A percentile compares a stretch with the other conserved stretches of the same genome.
Evolutionary conservation across 202 grass and related monocot species (phyloP).

Genomic region (Saccharum hybrid): DNA sequence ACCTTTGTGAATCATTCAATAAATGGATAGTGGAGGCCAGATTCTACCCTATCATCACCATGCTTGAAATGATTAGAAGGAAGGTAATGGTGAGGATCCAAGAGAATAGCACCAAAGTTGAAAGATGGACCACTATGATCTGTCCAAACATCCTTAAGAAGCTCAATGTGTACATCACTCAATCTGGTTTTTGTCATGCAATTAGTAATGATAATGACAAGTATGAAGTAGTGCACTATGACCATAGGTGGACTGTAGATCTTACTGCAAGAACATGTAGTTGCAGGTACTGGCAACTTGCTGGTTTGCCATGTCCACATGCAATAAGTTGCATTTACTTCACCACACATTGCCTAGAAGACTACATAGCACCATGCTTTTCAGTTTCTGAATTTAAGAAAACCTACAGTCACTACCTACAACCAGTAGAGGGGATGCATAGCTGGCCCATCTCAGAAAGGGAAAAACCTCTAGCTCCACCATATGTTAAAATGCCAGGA

Average conservation of each 20-base stretch:
- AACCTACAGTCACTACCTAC: no score
- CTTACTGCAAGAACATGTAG: background rate
- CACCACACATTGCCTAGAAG: background rate
- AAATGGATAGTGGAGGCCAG: no score
- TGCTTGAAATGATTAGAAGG: no score
- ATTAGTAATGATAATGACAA: background rate
- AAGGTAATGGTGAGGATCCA: background rate
- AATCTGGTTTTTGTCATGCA: background rate
- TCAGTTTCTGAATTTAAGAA: background rate
- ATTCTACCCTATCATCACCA: no score
- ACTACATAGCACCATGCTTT: background rate
- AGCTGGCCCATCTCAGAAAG: background rate
- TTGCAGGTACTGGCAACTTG: background rate
- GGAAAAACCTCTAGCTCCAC: background rate
- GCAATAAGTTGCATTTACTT: background rate
- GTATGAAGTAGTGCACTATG: background rate
- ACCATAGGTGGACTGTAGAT: background rate
- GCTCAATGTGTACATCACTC: background rate
- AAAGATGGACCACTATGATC: background rate
- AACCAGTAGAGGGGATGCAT: background rate
- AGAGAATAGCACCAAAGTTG: background rate
- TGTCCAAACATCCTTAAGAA: background rate
- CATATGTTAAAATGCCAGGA: background rate
- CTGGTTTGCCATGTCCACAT: background rate
- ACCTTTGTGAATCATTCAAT: no score